These are phyloP conservation scores for Teratosphaeria pseudoeucalypti DNA, from an alignment of 2,329 filamentous ascomycete species.

Conservation along the genomic window DNA sequence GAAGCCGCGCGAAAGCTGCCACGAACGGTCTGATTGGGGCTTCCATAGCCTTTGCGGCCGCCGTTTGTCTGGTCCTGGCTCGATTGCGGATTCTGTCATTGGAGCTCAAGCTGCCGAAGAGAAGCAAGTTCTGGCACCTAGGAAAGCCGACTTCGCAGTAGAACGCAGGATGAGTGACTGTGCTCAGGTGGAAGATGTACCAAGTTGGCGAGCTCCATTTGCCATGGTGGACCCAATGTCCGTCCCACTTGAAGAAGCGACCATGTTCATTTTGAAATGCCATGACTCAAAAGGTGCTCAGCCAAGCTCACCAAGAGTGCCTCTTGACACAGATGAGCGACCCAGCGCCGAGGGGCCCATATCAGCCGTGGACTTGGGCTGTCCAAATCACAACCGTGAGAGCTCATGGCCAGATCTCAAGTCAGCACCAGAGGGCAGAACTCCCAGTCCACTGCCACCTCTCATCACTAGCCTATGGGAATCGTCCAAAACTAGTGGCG, in stretches of 20 bases:
- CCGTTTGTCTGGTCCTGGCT: not conserved
- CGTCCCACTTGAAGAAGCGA: constrained; percentile 4
- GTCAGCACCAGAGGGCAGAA: not conserved
- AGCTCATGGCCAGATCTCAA: not conserved
- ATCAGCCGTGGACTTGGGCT: no score
- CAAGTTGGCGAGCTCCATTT: not conserved
- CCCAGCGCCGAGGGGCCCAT: not conserved
- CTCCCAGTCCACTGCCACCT: not conserved
- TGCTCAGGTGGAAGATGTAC: not conserved
- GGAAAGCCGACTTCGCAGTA: not conserved
- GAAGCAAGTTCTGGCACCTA: not conserved
- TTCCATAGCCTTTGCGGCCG: not conserved
- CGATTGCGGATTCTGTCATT: not conserved
- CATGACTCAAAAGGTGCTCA: not conserved
- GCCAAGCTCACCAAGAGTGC: not conserved
- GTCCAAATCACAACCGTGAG: not conserved
- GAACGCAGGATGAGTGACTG: not conserved
- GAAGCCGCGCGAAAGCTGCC: not conserved
- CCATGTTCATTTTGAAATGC: not conserved
- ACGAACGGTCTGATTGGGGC: not conserved
- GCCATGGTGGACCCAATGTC: constrained; percentile 3
- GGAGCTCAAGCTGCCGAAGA: not conserved
- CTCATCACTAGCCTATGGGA: no score
- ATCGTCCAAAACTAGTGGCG: not conserved
- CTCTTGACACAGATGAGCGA: not conserved